Evolutionary conservation across 2,329 filamentous ascomycete genomes (phyloP).

Genomic region (Zelopaecilomyces penicillatus): DNA sequence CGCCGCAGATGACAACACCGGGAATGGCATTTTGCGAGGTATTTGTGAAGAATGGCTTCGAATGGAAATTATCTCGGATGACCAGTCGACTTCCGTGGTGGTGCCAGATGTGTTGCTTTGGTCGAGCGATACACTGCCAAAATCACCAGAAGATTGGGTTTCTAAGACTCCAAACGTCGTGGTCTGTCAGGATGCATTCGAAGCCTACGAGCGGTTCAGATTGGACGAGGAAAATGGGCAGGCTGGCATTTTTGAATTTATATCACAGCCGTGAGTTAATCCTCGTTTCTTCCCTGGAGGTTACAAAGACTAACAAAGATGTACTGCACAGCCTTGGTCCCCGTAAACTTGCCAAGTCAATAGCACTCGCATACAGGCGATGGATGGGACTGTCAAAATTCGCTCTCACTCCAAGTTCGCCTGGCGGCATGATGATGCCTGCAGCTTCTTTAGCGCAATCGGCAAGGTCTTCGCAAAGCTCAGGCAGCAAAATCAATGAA

Average conservation of each 20-base stretch:
- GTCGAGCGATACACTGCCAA: conserved; percentile 10
- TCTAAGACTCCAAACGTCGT: conserved; percentile 19
- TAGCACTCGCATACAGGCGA: conserved; percentile 16
- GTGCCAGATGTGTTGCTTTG: conserved; percentile 20
- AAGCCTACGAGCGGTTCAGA: conserved; percentile 17
- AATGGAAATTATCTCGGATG: conserved; percentile 19
- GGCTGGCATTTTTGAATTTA: conserved; percentile 24
- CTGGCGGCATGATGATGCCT: too few relatives aligned
- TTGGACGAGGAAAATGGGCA: conserved; percentile 12
- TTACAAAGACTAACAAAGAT: not conserved
- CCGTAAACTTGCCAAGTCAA: conserved; percentile 25
- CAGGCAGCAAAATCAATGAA: too few relatives aligned
- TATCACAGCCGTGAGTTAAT: conserved; percentile 27
- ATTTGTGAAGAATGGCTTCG: conserved; percentile 27
- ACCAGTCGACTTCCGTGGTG: conserved; percentile 1
- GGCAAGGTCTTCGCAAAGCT: too few relatives aligned
- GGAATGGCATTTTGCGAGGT: too few relatives aligned
- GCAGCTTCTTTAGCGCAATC: too few relatives aligned
- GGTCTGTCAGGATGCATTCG: conserved; percentile 22
- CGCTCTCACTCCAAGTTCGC: not conserved
- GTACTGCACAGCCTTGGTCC: conserved; percentile 15
- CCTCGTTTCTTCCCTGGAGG: not conserved
- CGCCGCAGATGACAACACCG: conserved; percentile 7
- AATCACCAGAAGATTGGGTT: conserved; percentile 2
- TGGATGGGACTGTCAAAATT: conserved; percentile 12